Conservation (phyloP, 2,329 filamentous ascomycete species). For the Celoporthe dispersa region DNA sequence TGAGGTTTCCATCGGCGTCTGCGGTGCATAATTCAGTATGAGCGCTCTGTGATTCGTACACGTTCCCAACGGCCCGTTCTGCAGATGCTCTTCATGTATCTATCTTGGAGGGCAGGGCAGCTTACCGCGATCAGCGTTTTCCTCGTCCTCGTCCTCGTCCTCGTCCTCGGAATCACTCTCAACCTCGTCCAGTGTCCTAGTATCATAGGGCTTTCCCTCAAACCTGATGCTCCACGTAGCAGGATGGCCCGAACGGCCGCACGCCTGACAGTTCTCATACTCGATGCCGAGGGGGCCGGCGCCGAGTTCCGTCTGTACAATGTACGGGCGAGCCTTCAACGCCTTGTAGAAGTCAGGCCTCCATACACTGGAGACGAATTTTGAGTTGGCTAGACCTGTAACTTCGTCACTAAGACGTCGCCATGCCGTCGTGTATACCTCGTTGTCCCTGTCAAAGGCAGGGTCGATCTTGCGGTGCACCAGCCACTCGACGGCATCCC, state of each 20-base stretch:
- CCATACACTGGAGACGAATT: conserved; percentile 75
- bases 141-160: conserved; percentile 41
- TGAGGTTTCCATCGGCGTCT: conserved; percentile 46
- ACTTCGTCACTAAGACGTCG: conserved; percentile 74
- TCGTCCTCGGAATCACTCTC: conserved; percentile 41
- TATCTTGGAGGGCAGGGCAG: neutral
- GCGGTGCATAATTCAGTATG: conserved; percentile 37
- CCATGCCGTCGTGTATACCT: conserved; percentile 71
- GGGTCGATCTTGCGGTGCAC: conserved; percentile 80
- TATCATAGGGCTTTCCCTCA: conserved; percentile 67
- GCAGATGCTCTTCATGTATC: neutral
- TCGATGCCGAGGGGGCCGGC: conserved; percentile 12
- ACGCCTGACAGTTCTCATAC: conserved; percentile 27
- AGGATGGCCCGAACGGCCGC: conserved; percentile 68
- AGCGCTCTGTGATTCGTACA: neutral
- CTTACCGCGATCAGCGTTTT: conserved; percentile 32
- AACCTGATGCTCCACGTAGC: conserved; percentile 69
- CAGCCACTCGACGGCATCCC: conserved; percentile 77
- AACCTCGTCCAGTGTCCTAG: conserved; percentile 68
- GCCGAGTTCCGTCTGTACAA: conserved; percentile 44
- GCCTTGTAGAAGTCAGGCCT: conserved; percentile 66
- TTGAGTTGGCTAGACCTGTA: conserved; percentile 68
- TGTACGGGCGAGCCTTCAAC: conserved; percentile 67
- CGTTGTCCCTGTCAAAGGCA: conserved; percentile 64
- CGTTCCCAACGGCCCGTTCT: neutral